phyloP scores from a whole-genome alignment of 495 filamentous ascomycete genomes.

The Trichoderma virens region DNA sequence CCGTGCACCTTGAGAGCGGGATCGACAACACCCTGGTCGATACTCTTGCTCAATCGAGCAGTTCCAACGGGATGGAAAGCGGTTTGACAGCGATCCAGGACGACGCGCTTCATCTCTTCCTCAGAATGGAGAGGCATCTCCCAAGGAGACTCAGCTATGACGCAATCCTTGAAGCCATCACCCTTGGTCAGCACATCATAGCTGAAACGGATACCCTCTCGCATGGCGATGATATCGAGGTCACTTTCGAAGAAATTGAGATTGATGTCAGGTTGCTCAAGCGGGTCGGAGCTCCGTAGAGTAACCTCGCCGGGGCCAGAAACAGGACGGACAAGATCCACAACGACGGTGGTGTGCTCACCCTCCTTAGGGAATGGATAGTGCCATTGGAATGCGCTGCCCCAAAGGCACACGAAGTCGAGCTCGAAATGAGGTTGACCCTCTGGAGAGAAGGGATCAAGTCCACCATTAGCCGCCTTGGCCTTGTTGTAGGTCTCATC shows the following conservation, averaged over 20 bases:
- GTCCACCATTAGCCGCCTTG: constrained; percentile 42
- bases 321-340: constrained; percentile 50
- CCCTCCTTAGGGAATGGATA: constrained; percentile 43
- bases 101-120: constrained; percentile 48
- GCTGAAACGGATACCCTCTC: constrained; percentile 47
- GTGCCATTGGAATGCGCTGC: constrained; percentile 58
- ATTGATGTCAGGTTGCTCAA: constrained; percentile 50
- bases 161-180: constrained; percentile 50
- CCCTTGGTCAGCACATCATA: constrained; percentile 51
- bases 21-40: constrained; percentile 49
- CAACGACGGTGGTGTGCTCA: constrained; percentile 49
- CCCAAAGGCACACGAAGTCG: constrained; percentile 55
- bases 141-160: constrained; percentile 49
- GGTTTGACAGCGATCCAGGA: constrained; percentile 51
- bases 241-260: constrained; percentile 52
- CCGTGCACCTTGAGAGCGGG: constrained; percentile 46
- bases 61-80: constrained; percentile 52
- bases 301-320: constrained; percentile 44
- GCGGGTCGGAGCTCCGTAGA: constrained; percentile 43
- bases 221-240: constrained; percentile 48
- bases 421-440: constrained; percentile 58
- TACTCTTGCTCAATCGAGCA: constrained; percentile 42
- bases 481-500: constrained; percentile 42
- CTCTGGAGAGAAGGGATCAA: constrained; percentile 53
- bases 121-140: constrained; percentile 48